Base-by-base conservation (phyloP, 805 yeast genomes). In the Nakazawaea anatomiae region DNA sequence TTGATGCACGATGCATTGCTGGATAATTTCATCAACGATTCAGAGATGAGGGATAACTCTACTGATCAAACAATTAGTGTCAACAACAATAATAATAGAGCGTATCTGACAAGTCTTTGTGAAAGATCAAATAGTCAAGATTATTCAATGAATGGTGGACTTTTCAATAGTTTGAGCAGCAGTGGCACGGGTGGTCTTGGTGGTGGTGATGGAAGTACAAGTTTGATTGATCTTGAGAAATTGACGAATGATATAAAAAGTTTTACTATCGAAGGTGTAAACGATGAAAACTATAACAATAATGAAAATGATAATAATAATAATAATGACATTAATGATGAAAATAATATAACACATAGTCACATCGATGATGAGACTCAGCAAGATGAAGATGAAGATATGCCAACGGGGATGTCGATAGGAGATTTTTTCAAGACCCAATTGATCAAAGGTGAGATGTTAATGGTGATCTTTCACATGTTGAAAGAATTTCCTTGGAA, bases 401-500 rank as follows among this genome's bases (percentile, higher is more conserved):
- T 54, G 8, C 64, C 68, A 10, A 36, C 58, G 6, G 62, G 61
- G 34, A 46, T 68, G 45, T 64, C 72, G 1, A 79, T 89, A 38
- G 99, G 98, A 10, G 97, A 94, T 62, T 77, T 72, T 56, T 83
- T 90, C 65, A 94, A 94, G 66, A 82, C 86, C 39, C 82, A 86
- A 54, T 70, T 94, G 14, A 75, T 85, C 48, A 95, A 90, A 60
- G 82, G 82, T 58, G 74, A 75, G 34, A 79, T 89, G 49, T 73
- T 91, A 34, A 72, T 80, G 11, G 73, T 77, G 29, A 80, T 90
- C 5, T 72, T 90, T 5, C 64, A 75, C 30, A 82, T 87, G 72
- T 82, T 94, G 58, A 80, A 89, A 58, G 72, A 77, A 55, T 89
- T 84, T 67, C 96, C 98, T 6, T 94, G 98, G 98, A 94, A 94